phyloP scores from a whole-genome alignment of 2,329 filamentous ascomycete genomes.

The Alternaria conjuncta region DNA sequence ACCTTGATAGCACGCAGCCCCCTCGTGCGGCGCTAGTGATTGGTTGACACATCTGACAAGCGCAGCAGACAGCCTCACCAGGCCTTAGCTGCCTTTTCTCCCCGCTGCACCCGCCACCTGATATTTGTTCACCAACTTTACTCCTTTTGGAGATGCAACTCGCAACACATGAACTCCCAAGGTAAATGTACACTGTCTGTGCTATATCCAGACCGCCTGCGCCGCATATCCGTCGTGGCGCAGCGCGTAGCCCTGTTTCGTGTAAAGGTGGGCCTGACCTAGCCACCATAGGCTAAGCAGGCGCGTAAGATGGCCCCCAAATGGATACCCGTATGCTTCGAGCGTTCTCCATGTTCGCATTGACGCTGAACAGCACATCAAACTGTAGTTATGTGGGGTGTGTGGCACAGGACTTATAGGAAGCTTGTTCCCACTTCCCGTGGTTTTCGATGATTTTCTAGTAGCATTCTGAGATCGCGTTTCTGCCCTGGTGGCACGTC shows the following conservation, averaged over 20 bases:
- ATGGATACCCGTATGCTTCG: background rate
- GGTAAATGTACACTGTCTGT: conserved; percentile 1
- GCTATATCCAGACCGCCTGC: conserved; percentile 12
- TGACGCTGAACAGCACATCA: conserved; percentile 16
- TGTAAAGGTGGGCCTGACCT: conserved; percentile 7
- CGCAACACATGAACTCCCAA: background rate
- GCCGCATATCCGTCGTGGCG: conserved; percentile 29
- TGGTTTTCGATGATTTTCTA: background rate
- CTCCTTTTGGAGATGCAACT: background rate
- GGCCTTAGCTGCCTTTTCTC: conserved; percentile 1
- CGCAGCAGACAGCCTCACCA: background rate
- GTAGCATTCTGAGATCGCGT: background rate
- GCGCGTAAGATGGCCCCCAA: conserved; percentile 19
- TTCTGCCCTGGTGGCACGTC: background rate
- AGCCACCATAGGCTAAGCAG: conserved; percentile 11
- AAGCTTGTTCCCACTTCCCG: background rate
- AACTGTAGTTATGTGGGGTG: conserved; percentile 3
- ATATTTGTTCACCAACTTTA: background rate
- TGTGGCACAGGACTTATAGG: conserved; percentile 14
- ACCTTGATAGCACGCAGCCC: conserved; percentile 17
- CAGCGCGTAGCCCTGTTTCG: conserved; percentile 16
- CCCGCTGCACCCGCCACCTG: background rate
- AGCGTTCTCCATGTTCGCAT: conserved; percentile 13
- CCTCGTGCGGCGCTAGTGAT: background rate
- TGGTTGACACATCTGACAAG: background rate